A percentile compares a stretch with the other conserved stretches of the same genome.
phyloP scores from a whole-genome alignment of 148 eudicot genomes.

The Bassia scoparia region DNA sequence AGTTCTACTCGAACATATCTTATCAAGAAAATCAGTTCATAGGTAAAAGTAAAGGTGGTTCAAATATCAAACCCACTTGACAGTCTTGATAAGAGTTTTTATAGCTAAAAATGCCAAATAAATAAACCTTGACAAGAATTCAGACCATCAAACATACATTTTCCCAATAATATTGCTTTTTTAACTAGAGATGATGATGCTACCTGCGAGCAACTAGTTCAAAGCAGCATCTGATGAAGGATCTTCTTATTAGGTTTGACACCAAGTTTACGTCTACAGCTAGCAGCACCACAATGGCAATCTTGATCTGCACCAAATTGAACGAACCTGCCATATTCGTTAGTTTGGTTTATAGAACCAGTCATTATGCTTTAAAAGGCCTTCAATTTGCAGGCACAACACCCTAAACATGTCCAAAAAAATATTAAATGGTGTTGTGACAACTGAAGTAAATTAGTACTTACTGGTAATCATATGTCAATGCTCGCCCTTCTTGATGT shows the following conservation, averaged over 20 bases:
- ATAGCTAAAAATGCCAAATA: too few species aligned
- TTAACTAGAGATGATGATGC: conserved; percentile 51
- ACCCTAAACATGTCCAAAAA: neutral
- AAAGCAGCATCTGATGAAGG: conserved; percentile 83
- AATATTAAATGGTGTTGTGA: neutral
- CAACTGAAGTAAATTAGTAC: neutral
- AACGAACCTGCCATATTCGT: conserved; percentile 88
- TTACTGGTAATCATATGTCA: conserved; percentile 98
- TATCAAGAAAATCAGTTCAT: neutral
- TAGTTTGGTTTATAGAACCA: conserved; percentile 31
- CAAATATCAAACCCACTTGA: conserved; percentile 3
- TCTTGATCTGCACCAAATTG: conserved; percentile 99
- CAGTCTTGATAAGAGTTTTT: too few species aligned
- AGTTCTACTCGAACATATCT: neutral
- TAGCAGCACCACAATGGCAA: conserved; percentile 87
- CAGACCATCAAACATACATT: conserved; percentile 32
- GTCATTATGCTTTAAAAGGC: neutral
- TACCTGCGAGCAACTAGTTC: conserved; percentile 75
- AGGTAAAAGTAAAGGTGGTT: neutral
- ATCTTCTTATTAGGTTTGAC: conserved; percentile 81
- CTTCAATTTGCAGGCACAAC: neutral
- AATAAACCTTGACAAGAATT: neutral
- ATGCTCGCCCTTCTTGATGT: conserved; percentile 88
- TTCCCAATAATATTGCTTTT: conserved; percentile 42
- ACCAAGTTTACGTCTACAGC: conserved; percentile 90